Conservation (phyloP, 2,329 filamentous ascomycete species). For the Penicillium sp. region DNA sequence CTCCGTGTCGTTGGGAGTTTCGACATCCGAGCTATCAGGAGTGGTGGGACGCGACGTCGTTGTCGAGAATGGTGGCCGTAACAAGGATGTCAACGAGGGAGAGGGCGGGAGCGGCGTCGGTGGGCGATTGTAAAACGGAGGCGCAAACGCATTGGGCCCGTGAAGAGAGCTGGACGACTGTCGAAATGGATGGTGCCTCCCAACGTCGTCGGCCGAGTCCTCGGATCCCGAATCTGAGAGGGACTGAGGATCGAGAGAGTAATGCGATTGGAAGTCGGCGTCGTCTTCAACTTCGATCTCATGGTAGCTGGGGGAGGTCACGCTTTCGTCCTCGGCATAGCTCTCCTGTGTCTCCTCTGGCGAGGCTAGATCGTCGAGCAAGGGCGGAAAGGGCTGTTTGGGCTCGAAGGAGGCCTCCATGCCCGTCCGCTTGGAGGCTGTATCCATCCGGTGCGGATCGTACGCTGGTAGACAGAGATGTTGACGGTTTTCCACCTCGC, state of each 20-base stretch:
- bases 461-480: neutral
- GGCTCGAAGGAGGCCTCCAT: slow-evolving; percentile 25
- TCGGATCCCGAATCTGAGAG: slow-evolving; percentile 38
- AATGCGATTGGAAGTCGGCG: slow-evolving; percentile 47
- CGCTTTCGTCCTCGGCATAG: slow-evolving; percentile 27
- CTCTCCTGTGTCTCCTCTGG: slow-evolving; percentile 22
- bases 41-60: slow-evolving; percentile 85
- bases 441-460: slow-evolving; percentile 9
- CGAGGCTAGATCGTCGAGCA: slow-evolving; percentile 29
- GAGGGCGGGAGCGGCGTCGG: slow-evolving; percentile 91
- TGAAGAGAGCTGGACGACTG: slow-evolving; percentile 44
- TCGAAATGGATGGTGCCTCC: slow-evolving; percentile 39
- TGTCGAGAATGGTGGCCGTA: slow-evolving; percentile 66
- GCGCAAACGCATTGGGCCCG: slow-evolving; percentile 57
- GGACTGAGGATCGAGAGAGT: slow-evolving; percentile 41
- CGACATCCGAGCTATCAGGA: slow-evolving; percentile 85
- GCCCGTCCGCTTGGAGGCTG: neutral
- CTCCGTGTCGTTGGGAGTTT: slow-evolving; percentile 61
- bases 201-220: slow-evolving; percentile 30
- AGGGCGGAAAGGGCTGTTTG: slow-evolving; percentile 37
- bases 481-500: neutral
- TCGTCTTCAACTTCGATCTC: slow-evolving; percentile 39
- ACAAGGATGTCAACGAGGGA: slow-evolving; percentile 84
- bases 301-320: slow-evolving; percentile 29
- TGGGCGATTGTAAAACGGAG: slow-evolving; percentile 96